Evolutionary conservation across 768 basidiomycete species (phyloP).

Genomic region (Cystofilobasidium capitatum): DNA sequence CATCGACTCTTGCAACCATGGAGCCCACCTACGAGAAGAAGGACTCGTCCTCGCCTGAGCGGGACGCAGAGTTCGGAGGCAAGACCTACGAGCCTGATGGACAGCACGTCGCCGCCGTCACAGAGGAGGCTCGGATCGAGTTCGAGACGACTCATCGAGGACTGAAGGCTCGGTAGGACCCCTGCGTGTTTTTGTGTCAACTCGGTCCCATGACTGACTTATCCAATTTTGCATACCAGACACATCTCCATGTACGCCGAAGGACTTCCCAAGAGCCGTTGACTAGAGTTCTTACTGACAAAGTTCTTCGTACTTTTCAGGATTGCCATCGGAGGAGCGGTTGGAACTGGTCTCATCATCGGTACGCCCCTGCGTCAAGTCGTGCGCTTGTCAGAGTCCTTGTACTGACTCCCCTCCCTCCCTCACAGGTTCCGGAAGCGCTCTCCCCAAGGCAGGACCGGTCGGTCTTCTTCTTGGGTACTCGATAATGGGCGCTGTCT

Average conservation of each 20-base stretch:
- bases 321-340: conserved; percentile 35
- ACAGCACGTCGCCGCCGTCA: too few species aligned
- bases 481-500: conserved; percentile 50
- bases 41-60: too few species aligned
- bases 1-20: too few species aligned
- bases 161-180: conserved; percentile 14
- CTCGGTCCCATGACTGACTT: background rate
- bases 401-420: background rate
- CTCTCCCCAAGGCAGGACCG: conserved; percentile 51
- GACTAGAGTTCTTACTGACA: background rate
- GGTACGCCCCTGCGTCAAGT: conserved; percentile 31
- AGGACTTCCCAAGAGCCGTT: background rate
- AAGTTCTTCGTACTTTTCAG: background rate
- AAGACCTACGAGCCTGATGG: too few species aligned
- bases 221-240: background rate
- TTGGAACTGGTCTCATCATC: conserved; percentile 52
- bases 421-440: conserved; percentile 46
- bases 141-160: conserved; percentile 19
- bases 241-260: background rate
- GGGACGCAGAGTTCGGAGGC: too few species aligned
- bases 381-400: background rate
- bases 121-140: conserved; percentile 15
- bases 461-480: conserved; percentile 49
- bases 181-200: background rate
- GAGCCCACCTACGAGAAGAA: too few species aligned